A percentile compares a stretch with the other conserved stretches of the same genome.
These are phyloP conservation scores for Cyclospora cayetanensis DNA, from an alignment of 169 alveolate genomes.

Conservation along the genomic window DNA sequence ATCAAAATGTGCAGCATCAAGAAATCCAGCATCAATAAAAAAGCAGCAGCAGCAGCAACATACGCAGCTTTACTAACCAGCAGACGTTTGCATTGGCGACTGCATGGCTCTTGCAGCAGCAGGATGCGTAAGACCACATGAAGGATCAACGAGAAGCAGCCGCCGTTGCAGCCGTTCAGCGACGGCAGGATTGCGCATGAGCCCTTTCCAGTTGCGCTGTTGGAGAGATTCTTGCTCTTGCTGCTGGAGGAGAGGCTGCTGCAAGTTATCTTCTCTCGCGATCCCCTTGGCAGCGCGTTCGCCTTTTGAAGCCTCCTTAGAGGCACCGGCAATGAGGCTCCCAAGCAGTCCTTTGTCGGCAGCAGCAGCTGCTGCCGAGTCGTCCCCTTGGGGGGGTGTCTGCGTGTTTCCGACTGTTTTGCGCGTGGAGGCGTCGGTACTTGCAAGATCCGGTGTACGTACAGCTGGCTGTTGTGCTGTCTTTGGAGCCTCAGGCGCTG, in stretches of 20 bases:
- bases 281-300: background rate
- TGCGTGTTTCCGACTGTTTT: background rate
- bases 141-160: conserved; percentile 15
- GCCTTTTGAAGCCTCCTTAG: background rate
- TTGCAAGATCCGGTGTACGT: background rate
- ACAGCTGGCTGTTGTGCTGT: background rate
- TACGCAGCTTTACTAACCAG: too few species aligned
- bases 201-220: conserved; percentile 18
- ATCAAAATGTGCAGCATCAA: background rate
- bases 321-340: background rate
- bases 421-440: background rate
- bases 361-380: background rate
- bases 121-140: conserved; percentile 8
- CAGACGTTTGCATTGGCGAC: background rate
- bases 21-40: background rate
- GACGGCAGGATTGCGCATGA: conserved; percentile 6
- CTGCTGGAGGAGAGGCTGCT: conserved; percentile 4
- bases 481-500: background rate
- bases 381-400: background rate
- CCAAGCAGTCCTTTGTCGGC: too few species aligned
- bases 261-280: background rate
- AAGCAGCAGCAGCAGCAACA: conserved; percentile 9
- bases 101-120: conserved; percentile 29
- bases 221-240: background rate
- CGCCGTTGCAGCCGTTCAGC: conserved; percentile 34